These are phyloP conservation scores for Whalleya microplaca DNA, from an alignment of 2,329 filamentous ascomycete species.

Conservation along the genomic window DNA sequence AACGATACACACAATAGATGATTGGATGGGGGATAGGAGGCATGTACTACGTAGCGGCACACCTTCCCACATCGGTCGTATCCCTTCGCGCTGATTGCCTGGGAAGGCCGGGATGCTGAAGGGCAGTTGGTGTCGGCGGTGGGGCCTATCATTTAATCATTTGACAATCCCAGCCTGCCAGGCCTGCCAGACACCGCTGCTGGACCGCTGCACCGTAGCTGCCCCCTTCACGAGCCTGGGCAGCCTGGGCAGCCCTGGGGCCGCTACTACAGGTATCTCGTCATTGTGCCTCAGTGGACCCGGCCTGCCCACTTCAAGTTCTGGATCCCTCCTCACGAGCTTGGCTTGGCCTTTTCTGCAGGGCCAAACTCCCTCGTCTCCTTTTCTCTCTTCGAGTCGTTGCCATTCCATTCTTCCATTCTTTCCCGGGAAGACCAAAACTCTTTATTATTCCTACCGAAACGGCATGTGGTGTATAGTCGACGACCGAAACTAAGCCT, in stretches of 20 bases:
- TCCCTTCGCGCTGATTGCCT: not conserved
- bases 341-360: constrained; percentile 19
- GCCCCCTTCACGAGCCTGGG: too few species aligned
- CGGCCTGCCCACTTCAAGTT: not conserved
- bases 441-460: too few species aligned
- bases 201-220: too few species aligned
- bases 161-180: not conserved
- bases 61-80: not conserved
- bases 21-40: not conserved
- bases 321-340: constrained; percentile 8
- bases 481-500: constrained; percentile 2
- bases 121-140: not conserved
- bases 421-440: not conserved
- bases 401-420: not conserved
- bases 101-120: not conserved
- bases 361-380: constrained; percentile 12
- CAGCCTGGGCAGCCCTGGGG: too few species aligned
- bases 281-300: not conserved
- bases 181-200: not conserved
- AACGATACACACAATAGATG: not conserved
- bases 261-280: not conserved
- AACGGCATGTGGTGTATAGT: constrained; percentile 24
- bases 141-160: not conserved
- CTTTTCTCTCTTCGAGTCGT: constrained; percentile 1
- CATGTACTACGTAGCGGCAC: not conserved